A percentile compares a stretch with the other conserved stretches of the same genome.
Conservation (phyloP, 106 monocot species). For the Platanthera zijinensis region DNA sequence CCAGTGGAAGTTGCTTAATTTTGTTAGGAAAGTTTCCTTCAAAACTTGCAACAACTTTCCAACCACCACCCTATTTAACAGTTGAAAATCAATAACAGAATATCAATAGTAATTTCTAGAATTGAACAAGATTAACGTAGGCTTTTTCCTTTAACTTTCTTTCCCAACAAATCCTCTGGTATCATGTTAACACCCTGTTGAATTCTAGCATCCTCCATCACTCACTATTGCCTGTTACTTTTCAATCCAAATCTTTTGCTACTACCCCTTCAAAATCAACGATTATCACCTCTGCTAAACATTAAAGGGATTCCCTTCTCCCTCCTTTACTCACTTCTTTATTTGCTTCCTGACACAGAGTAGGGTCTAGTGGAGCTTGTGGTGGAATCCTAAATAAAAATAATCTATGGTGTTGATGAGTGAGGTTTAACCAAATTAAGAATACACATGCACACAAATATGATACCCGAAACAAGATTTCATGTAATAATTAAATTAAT, state of each 20-base stretch:
- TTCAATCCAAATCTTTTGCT: neutral
- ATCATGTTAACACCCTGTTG: neutral
- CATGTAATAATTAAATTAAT: no score
- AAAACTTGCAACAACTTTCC: conserved; percentile 95
- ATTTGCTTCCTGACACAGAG: no score
- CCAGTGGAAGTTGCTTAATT: conserved; percentile 91
- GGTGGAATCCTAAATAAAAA: no score
- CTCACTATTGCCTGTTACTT: neutral
- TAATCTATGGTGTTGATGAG: no score
- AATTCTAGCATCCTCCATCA: neutral
- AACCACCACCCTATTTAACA: conserved; percentile 62
- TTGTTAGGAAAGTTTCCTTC: conserved; percentile 93
- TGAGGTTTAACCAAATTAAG: no score
- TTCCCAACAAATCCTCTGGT: neutral
- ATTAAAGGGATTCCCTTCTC: neutral
- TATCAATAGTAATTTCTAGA: neutral
- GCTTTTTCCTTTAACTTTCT: neutral
- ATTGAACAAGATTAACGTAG: neutral
- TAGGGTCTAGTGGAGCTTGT: no score
- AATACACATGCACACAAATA: no score
- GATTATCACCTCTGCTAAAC: neutral
- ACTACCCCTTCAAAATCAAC: neutral
- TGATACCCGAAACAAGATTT: no score
- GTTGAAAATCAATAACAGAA: neutral
- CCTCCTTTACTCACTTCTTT: conserved; percentile 7